Evolutionary conservation across 345 rosid genomes (phyloP).

Genomic region (Cardamine occulta): DNA sequence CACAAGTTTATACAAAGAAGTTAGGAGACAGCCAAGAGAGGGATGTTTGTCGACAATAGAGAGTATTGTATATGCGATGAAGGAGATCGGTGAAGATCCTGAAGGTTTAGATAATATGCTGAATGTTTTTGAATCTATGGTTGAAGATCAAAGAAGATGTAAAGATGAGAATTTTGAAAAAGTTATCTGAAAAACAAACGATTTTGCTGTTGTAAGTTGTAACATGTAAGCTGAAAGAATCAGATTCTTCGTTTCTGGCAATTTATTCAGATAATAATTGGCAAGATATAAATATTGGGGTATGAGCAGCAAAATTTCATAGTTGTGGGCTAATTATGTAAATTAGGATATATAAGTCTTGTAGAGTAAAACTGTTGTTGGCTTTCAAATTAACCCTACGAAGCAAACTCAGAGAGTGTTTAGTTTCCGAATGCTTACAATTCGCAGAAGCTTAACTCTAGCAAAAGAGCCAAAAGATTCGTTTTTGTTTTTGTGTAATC

Average conservation of each 20-base stretch:
- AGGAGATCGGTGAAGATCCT: slow-evolving; percentile 56
- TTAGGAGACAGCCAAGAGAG: slow-evolving; percentile 72
- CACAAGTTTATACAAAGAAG: slow-evolving; percentile 70
- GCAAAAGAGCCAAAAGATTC: slow-evolving; percentile 24
- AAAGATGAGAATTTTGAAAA: slow-evolving; percentile 57
- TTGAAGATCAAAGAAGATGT: slow-evolving; percentile 71
- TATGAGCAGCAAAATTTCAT: not conserved
- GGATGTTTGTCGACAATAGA: slow-evolving; percentile 83
- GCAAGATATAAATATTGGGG: not conserved
- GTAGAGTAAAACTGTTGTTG: not conserved
- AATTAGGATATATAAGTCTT: not conserved
- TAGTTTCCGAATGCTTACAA: slow-evolving; percentile 36
- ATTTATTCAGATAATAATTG: not conserved
- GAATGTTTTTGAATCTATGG: slow-evolving; percentile 82
- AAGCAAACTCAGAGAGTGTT: slow-evolving; percentile 1
- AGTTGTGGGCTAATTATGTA: slow-evolving; percentile 1
- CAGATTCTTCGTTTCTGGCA: not conserved
- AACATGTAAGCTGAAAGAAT: not conserved
- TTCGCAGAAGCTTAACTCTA: slow-evolving; percentile 33
- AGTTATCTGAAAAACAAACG: slow-evolving; percentile 11
- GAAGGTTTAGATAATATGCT: slow-evolving; percentile 63
- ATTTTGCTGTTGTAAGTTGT: slow-evolving; percentile 31
- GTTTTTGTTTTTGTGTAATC: slow-evolving; percentile 13
- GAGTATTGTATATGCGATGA: slow-evolving; percentile 72
- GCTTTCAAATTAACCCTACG: slow-evolving; percentile 1